Percentiles rank a stretch among this genome's conserved stretches.
Conservation (phyloP, 1,284 basidiomycete species). For the Schizophyllum amplum region DNA sequence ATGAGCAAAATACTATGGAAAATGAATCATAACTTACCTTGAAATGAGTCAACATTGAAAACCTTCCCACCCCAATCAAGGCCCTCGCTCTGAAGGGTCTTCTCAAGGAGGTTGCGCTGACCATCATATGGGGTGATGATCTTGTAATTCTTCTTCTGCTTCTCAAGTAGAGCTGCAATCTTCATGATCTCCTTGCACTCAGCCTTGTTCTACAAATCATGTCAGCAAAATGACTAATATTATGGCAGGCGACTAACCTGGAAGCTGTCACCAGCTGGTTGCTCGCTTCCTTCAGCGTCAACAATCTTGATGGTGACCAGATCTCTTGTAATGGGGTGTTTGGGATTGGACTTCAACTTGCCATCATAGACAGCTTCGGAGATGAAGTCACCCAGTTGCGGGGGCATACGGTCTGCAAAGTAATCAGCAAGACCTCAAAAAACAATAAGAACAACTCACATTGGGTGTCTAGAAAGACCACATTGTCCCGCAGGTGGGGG, state of each 20-base stretch:
- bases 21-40: slow-evolving; percentile 32
- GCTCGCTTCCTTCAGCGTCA: slow-evolving; percentile 28
- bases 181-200: slow-evolving; percentile 28
- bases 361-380: slow-evolving; percentile 54
- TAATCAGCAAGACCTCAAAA: neutral
- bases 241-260: slow-evolving; percentile 22
- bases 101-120: slow-evolving; percentile 36
- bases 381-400: slow-evolving; percentile 62
- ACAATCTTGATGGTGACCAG: slow-evolving; percentile 30
- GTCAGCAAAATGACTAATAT: neutral
- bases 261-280: slow-evolving; percentile 27
- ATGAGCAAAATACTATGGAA: slow-evolving; percentile 1
- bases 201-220: slow-evolving; percentile 28
- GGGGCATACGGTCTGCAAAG: slow-evolving; percentile 63
- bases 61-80: slow-evolving; percentile 37
- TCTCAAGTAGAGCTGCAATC: slow-evolving; percentile 26
- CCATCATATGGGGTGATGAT: slow-evolving; percentile 55
- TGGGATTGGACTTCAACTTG: slow-evolving; percentile 39
- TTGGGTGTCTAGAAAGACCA: slow-evolving; percentile 35
- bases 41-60: slow-evolving; percentile 50
- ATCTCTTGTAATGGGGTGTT: slow-evolving; percentile 24
- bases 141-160: slow-evolving; percentile 24
- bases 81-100: slow-evolving; percentile 24
- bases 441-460: slow-evolving; percentile 22
- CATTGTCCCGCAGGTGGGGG: slow-evolving; percentile 22